Base-by-base conservation (phyloP, 805 yeast species). In the Saturnispora saitoi region DNA sequence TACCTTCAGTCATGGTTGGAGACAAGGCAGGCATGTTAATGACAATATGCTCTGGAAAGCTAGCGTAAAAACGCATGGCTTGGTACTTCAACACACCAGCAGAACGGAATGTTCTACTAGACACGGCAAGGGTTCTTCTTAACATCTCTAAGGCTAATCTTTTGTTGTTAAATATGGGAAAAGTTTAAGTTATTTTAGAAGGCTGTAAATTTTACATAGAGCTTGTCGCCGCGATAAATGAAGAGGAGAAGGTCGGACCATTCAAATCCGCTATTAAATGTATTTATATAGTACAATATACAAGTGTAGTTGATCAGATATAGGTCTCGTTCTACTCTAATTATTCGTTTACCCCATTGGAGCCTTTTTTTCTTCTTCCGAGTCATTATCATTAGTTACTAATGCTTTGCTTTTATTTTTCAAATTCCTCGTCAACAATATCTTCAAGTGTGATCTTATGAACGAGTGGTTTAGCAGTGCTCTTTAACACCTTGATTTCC, bases 1-100 rank as follows among this genome's bases (percentile, higher is more conserved):
- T 83, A 65, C 99, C 99, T 64, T 86, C 91, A 53, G 96, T 86
- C 99, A 93, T 93, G 48, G 99, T 93, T 56, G 99, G 99, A n/a
- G 98, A 91, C 61, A 93, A 74, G 9, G 99, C 99, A 43, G 99
- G 99, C 99, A 93, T 93, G 66, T 83, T 83, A 60, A 93, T 88
- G 62, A 93, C 81, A 52, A 85, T 80, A 70, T 93, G 97, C 19
- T 57, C 62, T 32, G 70, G 71, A 56, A 61, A 67, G 15, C 61
- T 55, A 10, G 58, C 59, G 36, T 63, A 60, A 19, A 43, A 43
- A 31, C 48, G 41, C 17, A 20, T 43, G 56, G 58, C 41, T 24
- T 37, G 41, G 41, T 34, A 34, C 19, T 20, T 34, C 38, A 34
- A 34, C 38, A 34, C 19, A 34, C 38, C 38, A 19, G 17, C 38